Percentiles rank a stretch among this genome's conserved stretches.
Conservation (phyloP, 2,329 filamentous ascomycete genomes). For the Chrysoporthe cubensis region DNA sequence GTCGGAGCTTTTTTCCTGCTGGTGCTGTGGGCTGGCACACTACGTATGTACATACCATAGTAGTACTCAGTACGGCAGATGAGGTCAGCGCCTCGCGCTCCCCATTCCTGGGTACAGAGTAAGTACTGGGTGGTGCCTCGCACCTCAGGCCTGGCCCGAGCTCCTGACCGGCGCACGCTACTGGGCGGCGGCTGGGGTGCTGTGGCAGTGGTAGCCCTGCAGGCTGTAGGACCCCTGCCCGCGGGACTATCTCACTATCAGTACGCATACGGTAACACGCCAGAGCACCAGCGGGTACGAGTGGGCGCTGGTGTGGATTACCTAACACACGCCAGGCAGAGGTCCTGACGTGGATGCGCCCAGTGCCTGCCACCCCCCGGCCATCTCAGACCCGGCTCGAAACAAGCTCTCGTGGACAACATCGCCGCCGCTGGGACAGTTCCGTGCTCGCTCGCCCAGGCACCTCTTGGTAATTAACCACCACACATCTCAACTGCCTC, state of each 20-base stretch:
- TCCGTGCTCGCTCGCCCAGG: neutral
- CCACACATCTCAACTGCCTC: neutral
- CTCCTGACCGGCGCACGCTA: neutral
- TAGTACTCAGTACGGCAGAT: too few relatives aligned
- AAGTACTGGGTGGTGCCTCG: too few relatives aligned
- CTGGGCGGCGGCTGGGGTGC: too few relatives aligned
- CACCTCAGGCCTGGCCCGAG: neutral
- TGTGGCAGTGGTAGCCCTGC: too few relatives aligned
- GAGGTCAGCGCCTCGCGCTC: too few relatives aligned
- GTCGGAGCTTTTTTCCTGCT: too few relatives aligned
- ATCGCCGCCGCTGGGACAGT: conserved; percentile 4
- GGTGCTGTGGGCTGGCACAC: too few relatives aligned
- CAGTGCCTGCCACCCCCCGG: conserved; percentile 8
- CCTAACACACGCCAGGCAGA: conserved; percentile 13
- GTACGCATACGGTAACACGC: too few relatives aligned
- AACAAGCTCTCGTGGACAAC: conserved; percentile 4
- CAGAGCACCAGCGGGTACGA: neutral
- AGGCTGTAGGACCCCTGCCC: too few relatives aligned
- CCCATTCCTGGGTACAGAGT: too few relatives aligned
- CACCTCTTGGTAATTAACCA: neutral
- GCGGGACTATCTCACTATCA: too few relatives aligned
- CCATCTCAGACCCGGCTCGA: neutral
- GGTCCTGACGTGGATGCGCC: conserved; percentile 8
- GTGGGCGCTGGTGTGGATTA: neutral
- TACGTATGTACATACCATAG: too few relatives aligned